Evolutionary conservation across 2,329 filamentous ascomycete species (phyloP), one percentile per base, ranked within the genome.

Genomic region (Helotiales sp.): DNA sequence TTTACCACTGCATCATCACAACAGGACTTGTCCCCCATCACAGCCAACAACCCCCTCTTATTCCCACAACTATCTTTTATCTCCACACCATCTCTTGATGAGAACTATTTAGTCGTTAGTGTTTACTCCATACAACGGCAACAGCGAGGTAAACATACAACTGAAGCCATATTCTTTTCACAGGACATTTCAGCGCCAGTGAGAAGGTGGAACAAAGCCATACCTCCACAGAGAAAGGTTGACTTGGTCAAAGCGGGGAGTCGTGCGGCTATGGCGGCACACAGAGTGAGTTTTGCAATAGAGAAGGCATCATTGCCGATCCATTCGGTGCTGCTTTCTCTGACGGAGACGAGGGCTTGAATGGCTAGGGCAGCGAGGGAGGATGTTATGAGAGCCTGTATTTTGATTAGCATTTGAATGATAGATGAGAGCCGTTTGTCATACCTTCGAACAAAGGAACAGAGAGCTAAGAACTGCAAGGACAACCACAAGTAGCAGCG

Each of bases 291-390:
- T 22, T 62, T 66, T 11, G 32, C 50, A 6, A 63, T 10, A 20
- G 64, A 55, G 20, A 65, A 47, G 47, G 57, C 22, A 34, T 65
- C 63, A 59, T 32, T 62, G 17, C 60, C 52, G 30, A 66, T 32
- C 64, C 64, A 66, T 54, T 17, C 20, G 11, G 26, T 37, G 3
- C 28, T 52, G 22, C 49, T 57, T 26, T 59, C 43, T 63, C 43
- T 62, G 24, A 62, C 6, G 15, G 8, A 2, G 20, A 13, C 28
- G 6, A 58, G 28, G 26, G 24, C 30, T 22, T 61, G 34, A n/a
- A 61, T 13, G 47, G 28, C 3, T n/a, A 50, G 63, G 24, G 22
- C 34, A 22, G 49, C 49, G 37, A 63, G 1, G 34, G 52, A 7
- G 3, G 30, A 37, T 57, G 52, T 22, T 15, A 60, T 30, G 24